Evolutionary conservation across 2,329 filamentous ascomycete species (phyloP), one percentile per base, ranked within the genome.

Genomic region (Fusarium irregulare): DNA sequence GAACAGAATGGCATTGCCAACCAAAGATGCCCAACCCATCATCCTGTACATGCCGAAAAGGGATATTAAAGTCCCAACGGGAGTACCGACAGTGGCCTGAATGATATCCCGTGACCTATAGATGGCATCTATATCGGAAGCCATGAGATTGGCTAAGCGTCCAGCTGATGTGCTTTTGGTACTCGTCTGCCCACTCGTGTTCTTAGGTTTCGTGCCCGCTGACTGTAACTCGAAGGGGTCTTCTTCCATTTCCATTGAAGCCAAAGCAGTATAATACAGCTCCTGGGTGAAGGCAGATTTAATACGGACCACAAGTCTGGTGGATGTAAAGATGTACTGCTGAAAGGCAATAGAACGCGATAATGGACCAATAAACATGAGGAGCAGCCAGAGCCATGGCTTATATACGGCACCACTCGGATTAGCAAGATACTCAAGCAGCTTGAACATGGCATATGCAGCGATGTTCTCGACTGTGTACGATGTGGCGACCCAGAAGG

Each of bases 261-360:
- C 79, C 70, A 88, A 81, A 4, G 87, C 86, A 46, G 83, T 84
- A 65, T 84, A 83, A 68, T 89, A 89, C 12, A 89, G 80, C 73
- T 89, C 87, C 68, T 88, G 86, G 0, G 86, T 88, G 60, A 89
- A 80, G 28, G 84, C 86, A 28, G 86, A 83, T 71, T 87, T 88
- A 58, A 88, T 77, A 27, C 87, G 84, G 37, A 88, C 85, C 34
- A 88, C 77, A 45, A 88, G 76, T n/a, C 86, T 81, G 4, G 87
- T 88, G 9, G 85, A 86, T 3, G 80, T 85, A 70, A 88, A 89
- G 34, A 88, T 81, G 73, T 89, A 89, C 68, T 86, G 85, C 73
- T 89, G 86, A 66, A 84, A 87, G 56, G 81, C 76, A 45, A 88
- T 68, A 4, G 87, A 86, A 16, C 84, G 83, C 6, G 78, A 73